These are phyloP conservation scores for Camellia lanceoleosa DNA, from an alignment of 148 eudicot species.

Conservation along the genomic window DNA sequence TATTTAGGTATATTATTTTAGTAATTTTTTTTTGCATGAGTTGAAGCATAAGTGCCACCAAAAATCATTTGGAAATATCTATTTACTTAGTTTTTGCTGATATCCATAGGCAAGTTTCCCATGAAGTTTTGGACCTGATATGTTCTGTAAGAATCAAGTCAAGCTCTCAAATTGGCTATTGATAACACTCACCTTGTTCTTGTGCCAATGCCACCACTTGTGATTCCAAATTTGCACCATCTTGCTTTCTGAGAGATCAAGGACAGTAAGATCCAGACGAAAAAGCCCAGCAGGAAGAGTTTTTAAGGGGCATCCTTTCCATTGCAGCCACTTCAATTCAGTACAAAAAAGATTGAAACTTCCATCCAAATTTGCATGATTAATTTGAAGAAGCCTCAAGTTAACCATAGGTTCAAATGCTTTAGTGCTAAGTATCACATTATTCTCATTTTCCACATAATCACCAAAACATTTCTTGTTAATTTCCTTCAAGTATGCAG, in stretches of 20 bases:
- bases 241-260: constrained; percentile 57
- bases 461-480: background rate
- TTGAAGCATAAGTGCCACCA: no score
- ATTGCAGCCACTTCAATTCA: constrained; percentile 54
- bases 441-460: constrained; percentile 13
- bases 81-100: no score
- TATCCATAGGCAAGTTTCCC: no score
- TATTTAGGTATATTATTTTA: no score
- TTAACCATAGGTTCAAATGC: constrained; percentile 34
- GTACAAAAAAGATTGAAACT: constrained; percentile 37
- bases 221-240: constrained; percentile 39
- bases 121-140: no score
- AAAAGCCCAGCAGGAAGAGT: constrained; percentile 26
- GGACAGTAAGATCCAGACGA: constrained; percentile 44
- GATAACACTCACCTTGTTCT: constrained; percentile 26
- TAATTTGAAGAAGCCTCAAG: constrained; percentile 47
- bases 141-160: background rate
- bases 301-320: constrained; percentile 49
- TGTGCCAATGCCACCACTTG: constrained; percentile 16
- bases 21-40: no score
- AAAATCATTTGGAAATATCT: no score
- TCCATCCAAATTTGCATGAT: constrained; percentile 43
- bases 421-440: constrained; percentile 21
- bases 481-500: constrained; percentile 13
- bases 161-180: background rate